Percentiles rank a stretch among this genome's conserved stretches.
phyloP scores from a whole-genome alignment of 352 stramenopile genomes.

The Phytophthora multivora region DNA sequence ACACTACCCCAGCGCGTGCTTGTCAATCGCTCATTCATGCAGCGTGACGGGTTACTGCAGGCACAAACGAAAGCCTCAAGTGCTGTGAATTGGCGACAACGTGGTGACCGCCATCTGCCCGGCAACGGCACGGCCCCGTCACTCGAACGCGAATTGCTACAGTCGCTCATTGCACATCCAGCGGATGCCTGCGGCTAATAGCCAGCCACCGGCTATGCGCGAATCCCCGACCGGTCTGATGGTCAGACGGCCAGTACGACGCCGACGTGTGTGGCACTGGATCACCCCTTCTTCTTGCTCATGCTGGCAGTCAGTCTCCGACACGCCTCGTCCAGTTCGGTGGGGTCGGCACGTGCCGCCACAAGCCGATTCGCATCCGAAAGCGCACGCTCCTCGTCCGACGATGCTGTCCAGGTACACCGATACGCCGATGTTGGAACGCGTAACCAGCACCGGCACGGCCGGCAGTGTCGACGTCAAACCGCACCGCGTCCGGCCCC shows the following conservation, averaged over 20 bases:
- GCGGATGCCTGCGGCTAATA: conserved; percentile 4
- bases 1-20: neutral
- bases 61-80: neutral
- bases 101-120: conserved; percentile 5
- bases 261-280: conserved; percentile 5
- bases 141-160: conserved; percentile 3
- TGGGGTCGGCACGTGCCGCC: conserved; percentile 6
- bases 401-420: conserved; percentile 16
- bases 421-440: conserved; percentile 18
- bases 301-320: conserved; percentile 2
- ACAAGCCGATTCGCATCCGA: conserved; percentile 6
- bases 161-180: conserved; percentile 14
- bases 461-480: neutral
- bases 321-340: neutral
- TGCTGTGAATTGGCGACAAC: conserved; percentile 8
- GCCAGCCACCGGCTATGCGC: too few relatives aligned
- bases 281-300: conserved; percentile 1
- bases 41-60: neutral
- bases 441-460: neutral
- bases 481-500: conserved; percentile 12
- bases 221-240: neutral
- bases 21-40: neutral
- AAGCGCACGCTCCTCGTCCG: neutral
- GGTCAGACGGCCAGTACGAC: neutral
- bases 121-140: conserved; percentile 1